phyloP scores from a whole-genome alignment of 768 basidiomycete species.

The Amanita muscaria region DNA sequence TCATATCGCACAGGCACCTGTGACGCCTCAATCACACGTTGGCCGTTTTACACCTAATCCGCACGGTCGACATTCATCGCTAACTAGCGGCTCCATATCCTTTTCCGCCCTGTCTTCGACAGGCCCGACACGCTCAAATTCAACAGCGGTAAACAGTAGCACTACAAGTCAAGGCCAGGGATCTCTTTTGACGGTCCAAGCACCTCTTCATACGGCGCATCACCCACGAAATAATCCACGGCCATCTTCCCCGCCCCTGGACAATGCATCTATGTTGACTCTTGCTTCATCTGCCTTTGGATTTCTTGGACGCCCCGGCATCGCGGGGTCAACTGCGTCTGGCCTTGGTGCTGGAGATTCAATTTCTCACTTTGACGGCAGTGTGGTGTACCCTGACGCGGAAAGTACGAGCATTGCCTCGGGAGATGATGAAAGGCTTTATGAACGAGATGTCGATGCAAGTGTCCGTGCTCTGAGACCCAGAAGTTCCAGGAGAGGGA shows the following conservation, averaged over 20 bases:
- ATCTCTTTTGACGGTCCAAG: conserved; percentile 46
- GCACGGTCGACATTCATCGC: conserved; percentile 56
- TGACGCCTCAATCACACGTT: conserved; percentile 44
- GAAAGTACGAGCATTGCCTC: conserved; percentile 62
- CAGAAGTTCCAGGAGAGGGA: conserved; percentile 76
- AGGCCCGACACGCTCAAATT: conserved; percentile 37
- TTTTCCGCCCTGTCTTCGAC: conserved; percentile 61
- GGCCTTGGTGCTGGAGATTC: conserved; percentile 52
- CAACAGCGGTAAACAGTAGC: conserved; percentile 23
- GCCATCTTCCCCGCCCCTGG: conserved; percentile 82
- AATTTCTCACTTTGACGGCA: conserved; percentile 64
- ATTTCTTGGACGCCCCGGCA: conserved; percentile 44
- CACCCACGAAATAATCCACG: conserved; percentile 95
- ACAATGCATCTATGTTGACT: conserved; percentile 89
- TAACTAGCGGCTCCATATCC: conserved; percentile 43
- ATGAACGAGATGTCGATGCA: conserved; percentile 72
- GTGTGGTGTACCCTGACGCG: conserved; percentile 45
- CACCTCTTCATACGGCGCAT: conserved; percentile 83
- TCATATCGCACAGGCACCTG: conserved; percentile 83
- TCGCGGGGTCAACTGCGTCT: conserved; percentile 38
- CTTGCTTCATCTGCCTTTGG: conserved; percentile 92
- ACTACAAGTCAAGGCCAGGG: conserved; percentile 18
- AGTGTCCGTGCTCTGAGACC: conserved; percentile 86
- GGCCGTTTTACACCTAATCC: conserved; percentile 37
- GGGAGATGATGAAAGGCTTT: conserved; percentile 57